Conservation (phyloP, 2,329 filamentous ascomycete genomes). For the Colletotrichum tabaci region DNA sequence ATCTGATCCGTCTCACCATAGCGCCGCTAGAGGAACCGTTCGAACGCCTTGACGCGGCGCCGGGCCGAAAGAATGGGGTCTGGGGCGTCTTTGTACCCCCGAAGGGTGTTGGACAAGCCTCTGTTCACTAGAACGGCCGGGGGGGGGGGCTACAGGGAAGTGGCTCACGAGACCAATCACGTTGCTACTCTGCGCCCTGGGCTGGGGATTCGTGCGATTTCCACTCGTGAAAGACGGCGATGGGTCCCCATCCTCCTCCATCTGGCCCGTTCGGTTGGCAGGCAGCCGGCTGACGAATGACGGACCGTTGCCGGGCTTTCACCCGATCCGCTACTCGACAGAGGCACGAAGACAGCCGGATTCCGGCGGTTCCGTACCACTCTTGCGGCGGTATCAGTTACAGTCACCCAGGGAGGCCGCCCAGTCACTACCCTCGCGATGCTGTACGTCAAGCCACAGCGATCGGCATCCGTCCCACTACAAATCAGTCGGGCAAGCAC, state of each 20-base stretch:
- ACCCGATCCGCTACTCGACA: constrained; percentile 4
- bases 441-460: constrained; percentile 36
- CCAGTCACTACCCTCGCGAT: constrained; percentile 4
- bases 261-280: background rate
- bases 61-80: constrained; percentile 16
- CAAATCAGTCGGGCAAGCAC: background rate
- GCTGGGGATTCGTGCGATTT: too few species aligned
- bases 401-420: constrained; percentile 32
- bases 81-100: constrained; percentile 17
- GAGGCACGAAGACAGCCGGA: constrained; percentile 17
- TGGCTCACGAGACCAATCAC: too few species aligned
- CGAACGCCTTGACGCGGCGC: constrained; percentile 28
- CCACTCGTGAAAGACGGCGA: too few species aligned
- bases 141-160: too few species aligned
- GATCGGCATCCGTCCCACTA: constrained; percentile 12
- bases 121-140: background rate
- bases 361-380: constrained; percentile 21
- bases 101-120: background rate
- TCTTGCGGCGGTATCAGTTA: background rate
- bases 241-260: background rate
- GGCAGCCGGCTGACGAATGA: constrained; percentile 20
- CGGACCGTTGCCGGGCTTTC: background rate
- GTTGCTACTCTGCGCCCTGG: background rate
- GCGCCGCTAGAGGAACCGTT: constrained; percentile 3
- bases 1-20: constrained; percentile 12